Evolutionary conservation across 441 rosid genomes (phyloP).

Genomic region (Brassica hybrid): DNA sequence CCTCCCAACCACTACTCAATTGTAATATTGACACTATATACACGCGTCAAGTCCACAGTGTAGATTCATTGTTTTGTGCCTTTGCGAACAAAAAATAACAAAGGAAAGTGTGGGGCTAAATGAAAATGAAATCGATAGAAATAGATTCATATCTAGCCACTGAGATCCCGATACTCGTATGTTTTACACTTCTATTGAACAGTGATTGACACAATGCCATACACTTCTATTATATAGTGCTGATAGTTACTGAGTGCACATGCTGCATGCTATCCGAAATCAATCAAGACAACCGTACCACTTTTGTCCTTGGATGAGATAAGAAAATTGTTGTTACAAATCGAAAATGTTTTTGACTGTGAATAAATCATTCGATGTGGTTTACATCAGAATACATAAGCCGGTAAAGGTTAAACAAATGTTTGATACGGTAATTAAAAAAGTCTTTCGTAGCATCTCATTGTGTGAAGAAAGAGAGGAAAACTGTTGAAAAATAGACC

Average conservation of each 20-base stretch:
- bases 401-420: constrained; percentile 33
- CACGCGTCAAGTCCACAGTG: not conserved
- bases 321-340: not conserved
- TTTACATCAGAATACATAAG: constrained; percentile 39
- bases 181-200: not conserved
- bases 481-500: constrained; percentile 17
- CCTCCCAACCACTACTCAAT: not conserved
- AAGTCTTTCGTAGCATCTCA: constrained; percentile 37
- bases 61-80: not conserved
- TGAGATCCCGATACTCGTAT: not conserved
- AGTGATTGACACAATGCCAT: not conserved
- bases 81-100: not conserved
- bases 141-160: not conserved
- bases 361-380: constrained; percentile 40
- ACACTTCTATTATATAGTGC: too few species aligned
- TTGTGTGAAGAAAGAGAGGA: constrained; percentile 32
- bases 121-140: not conserved
- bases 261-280: not conserved
- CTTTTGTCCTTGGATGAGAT: not conserved
- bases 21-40: not conserved
- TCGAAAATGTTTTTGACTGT: constrained; percentile 17
- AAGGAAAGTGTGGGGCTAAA: not conserved
- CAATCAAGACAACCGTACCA: too few species aligned
- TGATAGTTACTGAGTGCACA: too few species aligned
- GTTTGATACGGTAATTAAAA: not conserved